Conservation (phyloP, 176 grass and related monocot genomes). For the Phyllostachys edulis region DNA sequence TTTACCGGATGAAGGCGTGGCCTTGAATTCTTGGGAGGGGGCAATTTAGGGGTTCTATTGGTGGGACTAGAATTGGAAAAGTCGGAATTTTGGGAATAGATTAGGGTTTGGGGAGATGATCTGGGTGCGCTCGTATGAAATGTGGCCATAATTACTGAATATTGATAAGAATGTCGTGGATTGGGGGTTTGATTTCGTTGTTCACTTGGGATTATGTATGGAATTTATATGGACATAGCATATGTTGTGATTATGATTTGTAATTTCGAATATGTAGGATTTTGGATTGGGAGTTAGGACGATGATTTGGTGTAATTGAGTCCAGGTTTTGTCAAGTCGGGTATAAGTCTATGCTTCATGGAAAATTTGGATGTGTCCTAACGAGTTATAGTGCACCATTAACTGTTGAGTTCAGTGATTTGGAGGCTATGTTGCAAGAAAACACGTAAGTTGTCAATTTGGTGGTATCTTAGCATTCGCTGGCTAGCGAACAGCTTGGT, state of each 20-base stretch:
- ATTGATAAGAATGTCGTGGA: not conserved
- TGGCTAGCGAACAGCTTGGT: not conserved
- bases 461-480: not conserved
- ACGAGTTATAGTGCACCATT: not conserved
- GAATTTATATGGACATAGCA: not conserved
- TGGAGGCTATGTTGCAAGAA: conserved; percentile 10
- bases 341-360: not conserved
- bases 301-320: not conserved
- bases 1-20: not conserved
- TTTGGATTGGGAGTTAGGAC: not conserved
- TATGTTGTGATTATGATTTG: not conserved
- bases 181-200: not conserved
- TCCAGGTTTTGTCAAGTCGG: not conserved
- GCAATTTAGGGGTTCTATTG: conserved; percentile 10
- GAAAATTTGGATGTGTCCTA: not conserved
- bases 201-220: not conserved
- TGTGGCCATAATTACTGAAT: not conserved
- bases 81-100: conserved; percentile 10
- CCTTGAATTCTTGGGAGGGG: conserved; percentile 10
- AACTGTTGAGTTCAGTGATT: not conserved
- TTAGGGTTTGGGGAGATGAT: not conserved
- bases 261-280: not conserved
- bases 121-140: not conserved
- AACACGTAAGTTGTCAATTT: not conserved
- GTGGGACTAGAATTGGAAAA: not conserved